phyloP scores from a whole-genome alignment of 495 filamentous ascomycete genomes.

The Penicillium lagena region DNA sequence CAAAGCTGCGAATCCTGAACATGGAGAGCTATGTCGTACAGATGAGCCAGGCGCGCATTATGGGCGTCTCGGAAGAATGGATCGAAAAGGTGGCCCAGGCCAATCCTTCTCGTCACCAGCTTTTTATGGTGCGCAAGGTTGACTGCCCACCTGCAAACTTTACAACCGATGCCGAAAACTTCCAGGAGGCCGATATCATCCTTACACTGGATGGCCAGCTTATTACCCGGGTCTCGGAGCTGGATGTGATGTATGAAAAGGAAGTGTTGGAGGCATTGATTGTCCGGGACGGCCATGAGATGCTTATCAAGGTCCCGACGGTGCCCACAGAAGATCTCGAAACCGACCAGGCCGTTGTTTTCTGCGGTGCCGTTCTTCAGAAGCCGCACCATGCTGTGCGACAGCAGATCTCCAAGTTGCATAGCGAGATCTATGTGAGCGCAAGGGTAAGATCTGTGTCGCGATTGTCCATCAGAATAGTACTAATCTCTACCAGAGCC shows the following conservation, averaged over 20 bases:
- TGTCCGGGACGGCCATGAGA: conserved; percentile 77
- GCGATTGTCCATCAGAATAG: neutral
- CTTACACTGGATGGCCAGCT: conserved; percentile 85
- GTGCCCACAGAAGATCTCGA: conserved; percentile 87
- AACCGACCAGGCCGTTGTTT: conserved; percentile 83
- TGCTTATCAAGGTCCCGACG: conserved; percentile 72
- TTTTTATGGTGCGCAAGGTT: conserved; percentile 97
- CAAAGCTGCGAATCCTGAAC: conserved; percentile 80
- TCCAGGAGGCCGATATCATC: conserved; percentile 90
- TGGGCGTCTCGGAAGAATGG: conserved; percentile 96
- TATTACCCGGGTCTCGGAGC: conserved; percentile 85
- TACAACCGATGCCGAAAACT: conserved; percentile 28
- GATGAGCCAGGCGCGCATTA: conserved; percentile 96
- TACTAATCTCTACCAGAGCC: conserved; percentile 30
- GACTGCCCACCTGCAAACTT: conserved; percentile 56
- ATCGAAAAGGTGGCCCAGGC: conserved; percentile 79
- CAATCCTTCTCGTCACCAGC: conserved; percentile 85
- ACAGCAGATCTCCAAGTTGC: conserved; percentile 94
- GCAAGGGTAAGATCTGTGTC: conserved; percentile 52
- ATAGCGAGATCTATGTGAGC: conserved; percentile 94
- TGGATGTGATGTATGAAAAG: conserved; percentile 95
- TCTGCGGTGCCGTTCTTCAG: conserved; percentile 92
- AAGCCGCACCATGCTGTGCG: conserved; percentile 92
- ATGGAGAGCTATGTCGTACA: conserved; percentile 92
- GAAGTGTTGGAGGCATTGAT: conserved; percentile 77